phyloP scores from a whole-genome alignment of 257 asterid species.

The Fraxinus anomala region DNA sequence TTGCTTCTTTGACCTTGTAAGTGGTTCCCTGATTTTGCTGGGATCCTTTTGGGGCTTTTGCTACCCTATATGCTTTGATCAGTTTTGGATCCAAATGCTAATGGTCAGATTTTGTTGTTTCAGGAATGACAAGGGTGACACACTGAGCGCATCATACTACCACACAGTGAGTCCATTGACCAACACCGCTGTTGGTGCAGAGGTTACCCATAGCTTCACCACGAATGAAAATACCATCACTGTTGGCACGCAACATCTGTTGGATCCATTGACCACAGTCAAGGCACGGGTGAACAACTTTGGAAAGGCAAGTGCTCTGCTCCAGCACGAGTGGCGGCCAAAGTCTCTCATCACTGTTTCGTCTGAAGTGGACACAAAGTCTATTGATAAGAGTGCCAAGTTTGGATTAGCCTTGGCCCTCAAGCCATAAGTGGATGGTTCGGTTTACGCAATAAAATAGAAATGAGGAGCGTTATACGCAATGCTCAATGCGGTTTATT shows the following conservation, averaged over 20 bases:
- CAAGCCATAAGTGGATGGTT: slow-evolving; percentile 37
- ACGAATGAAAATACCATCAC: slow-evolving; percentile 47
- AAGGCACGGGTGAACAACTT: slow-evolving; percentile 51
- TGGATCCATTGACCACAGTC: slow-evolving; percentile 53
- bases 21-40: slow-evolving; percentile 20
- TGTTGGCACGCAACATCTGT: slow-evolving; percentile 46
- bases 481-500: slow-evolving; percentile 28
- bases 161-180: slow-evolving; percentile 49
- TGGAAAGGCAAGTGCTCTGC: slow-evolving; percentile 51
- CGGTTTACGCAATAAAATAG: slow-evolving; percentile 18
- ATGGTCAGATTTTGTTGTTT: not conserved
- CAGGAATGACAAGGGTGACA: slow-evolving; percentile 56
- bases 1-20: slow-evolving; percentile 52
- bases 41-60: not conserved
- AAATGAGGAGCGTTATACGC: slow-evolving; percentile 20
- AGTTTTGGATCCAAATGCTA: not conserved
- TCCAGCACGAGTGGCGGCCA: slow-evolving; percentile 59
- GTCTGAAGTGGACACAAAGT: slow-evolving; percentile 49
- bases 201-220: slow-evolving; percentile 49
- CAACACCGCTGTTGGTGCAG: slow-evolving; percentile 52
- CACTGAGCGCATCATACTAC: slow-evolving; percentile 51
- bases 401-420: slow-evolving; percentile 55
- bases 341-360: slow-evolving; percentile 49
- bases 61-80: not conserved
- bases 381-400: slow-evolving; percentile 53